These are phyloP conservation scores for Clavispora vitiphila DNA, from an alignment of 805 yeast genomes.

Conservation along the genomic window DNA sequence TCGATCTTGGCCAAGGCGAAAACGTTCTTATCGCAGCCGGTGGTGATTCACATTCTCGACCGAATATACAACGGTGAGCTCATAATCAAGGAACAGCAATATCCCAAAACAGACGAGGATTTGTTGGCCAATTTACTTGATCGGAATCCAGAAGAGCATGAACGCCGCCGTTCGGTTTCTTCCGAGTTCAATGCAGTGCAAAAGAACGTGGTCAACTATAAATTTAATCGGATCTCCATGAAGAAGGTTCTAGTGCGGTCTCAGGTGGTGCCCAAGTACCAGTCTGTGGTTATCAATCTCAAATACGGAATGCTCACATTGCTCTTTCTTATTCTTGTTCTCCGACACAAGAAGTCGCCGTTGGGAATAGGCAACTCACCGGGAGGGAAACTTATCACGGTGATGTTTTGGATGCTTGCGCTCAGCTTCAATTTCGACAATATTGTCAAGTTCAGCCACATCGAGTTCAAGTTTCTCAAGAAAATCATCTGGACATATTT, in stretches of 20 bases:
- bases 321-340: slow-evolving; percentile 26
- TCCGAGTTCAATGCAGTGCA: slow-evolving; percentile 4
- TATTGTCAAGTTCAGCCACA: slow-evolving; percentile 36
- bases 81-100: slow-evolving; percentile 30
- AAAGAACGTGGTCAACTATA: slow-evolving; percentile 25
- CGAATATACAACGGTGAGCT: slow-evolving; percentile 51
- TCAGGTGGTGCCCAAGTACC: slow-evolving; percentile 37
- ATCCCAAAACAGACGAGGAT: slow-evolving; percentile 11
- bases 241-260: slow-evolving; percentile 26
- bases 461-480: slow-evolving; percentile 42
- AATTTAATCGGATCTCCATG: slow-evolving; percentile 28
- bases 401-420: slow-evolving; percentile 40
- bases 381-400: slow-evolving; percentile 20
- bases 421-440: slow-evolving; percentile 46
- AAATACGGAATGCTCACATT: slow-evolving; percentile 27
- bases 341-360: slow-evolving; percentile 16
- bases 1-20: slow-evolving; percentile 51
- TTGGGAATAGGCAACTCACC: slow-evolving; percentile 2
- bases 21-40: slow-evolving; percentile 48
- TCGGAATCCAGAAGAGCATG: neutral
- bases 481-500: slow-evolving; percentile 51
- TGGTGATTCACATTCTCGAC: slow-evolving; percentile 41
- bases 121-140: slow-evolving; percentile 5
- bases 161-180: neutral
- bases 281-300: slow-evolving; percentile 34